Percentiles rank a stretch among this genome's conserved stretches.
Conservation (phyloP, 2,329 filamentous ascomycete genomes). For the Seiridium cupressi region DNA sequence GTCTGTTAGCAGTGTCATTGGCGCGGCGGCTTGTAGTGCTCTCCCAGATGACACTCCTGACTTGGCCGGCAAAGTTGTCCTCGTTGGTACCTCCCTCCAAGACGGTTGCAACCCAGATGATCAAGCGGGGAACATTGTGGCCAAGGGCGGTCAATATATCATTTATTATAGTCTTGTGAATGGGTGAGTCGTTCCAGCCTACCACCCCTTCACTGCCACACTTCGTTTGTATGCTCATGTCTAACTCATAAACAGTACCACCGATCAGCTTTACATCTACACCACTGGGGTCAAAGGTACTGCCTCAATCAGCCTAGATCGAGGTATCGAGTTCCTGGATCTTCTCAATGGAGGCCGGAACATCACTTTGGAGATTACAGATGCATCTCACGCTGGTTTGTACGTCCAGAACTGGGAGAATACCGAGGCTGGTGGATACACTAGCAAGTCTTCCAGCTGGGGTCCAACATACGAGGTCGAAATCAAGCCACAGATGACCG, state of each 20-base stretch:
- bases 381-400: conserved; percentile 10
- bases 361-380: conserved; percentile 17
- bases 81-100: conserved; percentile 27
- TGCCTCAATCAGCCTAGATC: conserved; percentile 14
- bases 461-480: conserved; percentile 45
- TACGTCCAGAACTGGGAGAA: conserved; percentile 13
- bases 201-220: background rate
- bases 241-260: background rate
- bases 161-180: conserved; percentile 31
- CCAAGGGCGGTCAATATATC: conserved; percentile 38
- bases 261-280: background rate
- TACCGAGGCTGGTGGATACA: conserved; percentile 26
- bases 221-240: too few species aligned
- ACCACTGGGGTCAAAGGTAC: conserved; percentile 11
- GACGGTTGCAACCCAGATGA: conserved; percentile 32
- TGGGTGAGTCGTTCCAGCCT: conserved; percentile 13
- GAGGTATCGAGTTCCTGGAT: conserved; percentile 20
- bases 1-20: conserved; percentile 13
- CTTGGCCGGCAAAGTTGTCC: conserved; percentile 36
- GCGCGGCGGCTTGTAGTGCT: conserved; percentile 32
- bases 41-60: conserved; percentile 36
- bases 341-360: conserved; percentile 15
- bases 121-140: conserved; percentile 37
- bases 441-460: conserved; percentile 38
- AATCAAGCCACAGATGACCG: conserved; percentile 45